Evolutionary conservation across 257 asterid genomes (phyloP), one percentile per base, ranked within the genome.

Genomic region (Fraxinus quadrangulata): DNA sequence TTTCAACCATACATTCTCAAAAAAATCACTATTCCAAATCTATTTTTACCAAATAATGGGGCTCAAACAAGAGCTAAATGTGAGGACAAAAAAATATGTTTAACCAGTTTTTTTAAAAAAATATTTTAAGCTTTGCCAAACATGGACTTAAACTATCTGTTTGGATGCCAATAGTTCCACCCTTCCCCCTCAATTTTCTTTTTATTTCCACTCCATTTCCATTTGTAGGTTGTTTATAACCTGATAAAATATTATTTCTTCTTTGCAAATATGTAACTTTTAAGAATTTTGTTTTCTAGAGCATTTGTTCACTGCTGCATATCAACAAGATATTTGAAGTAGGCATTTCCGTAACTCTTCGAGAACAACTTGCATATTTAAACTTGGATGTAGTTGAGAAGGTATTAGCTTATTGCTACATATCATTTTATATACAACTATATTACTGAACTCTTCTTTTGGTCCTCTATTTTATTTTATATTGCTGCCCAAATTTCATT

Each of bases 241-340:
- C 49, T 71, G 36, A 39, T 30, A 39, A 23, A 39, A 21, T 31
- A n/a, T 17, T 75, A 59, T 28, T 56, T 45, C 51, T 49, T 66
- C 51, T 79, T 37, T 77, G 30, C 47, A 71, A 79, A 67, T 79
- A 47, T 67, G 49, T 47, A 54, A 36, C 31, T 69, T 69, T 61
- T 26, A 6, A 23, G 31, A 36, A 34, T 75, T 79, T 80, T 79
- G 56, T 83, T 82, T 78, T 83, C 70, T 79, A 95, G 99, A 95
- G 97, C 90, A 86, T 92, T 72, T 83, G 93, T 75, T 86, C 98
- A 34, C 88, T 95, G 82, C 86, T 95, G 88, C 98, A 95, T 85
- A 85, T 95, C 88, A 88, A 86, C 90, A 92, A 89, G 86, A 92
- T 95, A 81, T 92, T 95, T 83, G 97, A 93, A 89, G 97, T 95